Base-by-base conservation (phyloP, 2,329 filamentous ascomycete species). In the Saccharata proteae region DNA sequence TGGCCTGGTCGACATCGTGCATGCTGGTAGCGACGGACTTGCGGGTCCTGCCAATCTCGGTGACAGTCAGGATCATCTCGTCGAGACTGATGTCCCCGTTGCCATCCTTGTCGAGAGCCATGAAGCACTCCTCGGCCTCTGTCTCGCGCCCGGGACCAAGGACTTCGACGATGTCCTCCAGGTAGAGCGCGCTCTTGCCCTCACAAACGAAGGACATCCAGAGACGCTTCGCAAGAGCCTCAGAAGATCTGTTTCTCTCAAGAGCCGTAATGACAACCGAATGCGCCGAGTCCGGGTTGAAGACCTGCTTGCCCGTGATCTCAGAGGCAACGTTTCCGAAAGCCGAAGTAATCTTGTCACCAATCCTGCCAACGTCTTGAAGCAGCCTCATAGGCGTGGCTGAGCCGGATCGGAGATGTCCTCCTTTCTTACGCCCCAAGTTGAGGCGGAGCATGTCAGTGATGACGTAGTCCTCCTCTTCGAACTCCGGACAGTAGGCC, bases 181-280 rank as follows among this genome's bases (percentile, higher is more conserved):
- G 57, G 43, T 71, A 82, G 6, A 98, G 65, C 1, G 77, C 65
- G 23, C 94, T 83, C 36, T 77, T 77, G 44, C 84, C 85, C 56
- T 96, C 88, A 4, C 90, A 74, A 2, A 93, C 90, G 51, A 94
- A 93, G 1, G 86, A 94, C 83, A 94, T 93, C 90, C 90, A 96
- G 40, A 96, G 78, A 47, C 90, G 80, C 43, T 75, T 79, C n/a
- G 83, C 86, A 36, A 96, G 63, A n/a, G 90, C 90, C 53, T 96
- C 86, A 0, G 85, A 83, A 5, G 84, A 81, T 37, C 70, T 68
- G 25, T 72, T 75, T 59, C 84, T 88, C 56, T 94, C 86, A 18
- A 96, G 66, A 6, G 88, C 90, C 51, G 92, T 76, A 9, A 92
- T 67, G 4, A 96, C 84, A 29, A 96, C 74, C 0, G 84, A 90